Conservation (phyloP, 352 stramenopile species). For the Globisporangium solare region DNA sequence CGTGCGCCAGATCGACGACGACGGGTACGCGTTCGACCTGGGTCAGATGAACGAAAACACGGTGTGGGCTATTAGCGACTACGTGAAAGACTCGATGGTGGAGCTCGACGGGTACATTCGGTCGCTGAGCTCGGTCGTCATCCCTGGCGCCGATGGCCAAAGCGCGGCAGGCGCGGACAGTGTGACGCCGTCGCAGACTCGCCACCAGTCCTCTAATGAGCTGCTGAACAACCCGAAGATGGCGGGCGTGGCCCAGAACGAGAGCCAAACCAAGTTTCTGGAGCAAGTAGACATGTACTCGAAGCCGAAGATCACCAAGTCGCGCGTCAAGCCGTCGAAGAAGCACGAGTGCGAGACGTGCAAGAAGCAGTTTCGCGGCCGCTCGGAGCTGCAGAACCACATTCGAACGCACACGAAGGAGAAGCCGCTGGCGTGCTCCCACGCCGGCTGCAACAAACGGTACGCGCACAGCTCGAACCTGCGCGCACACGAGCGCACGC, state of each 20-base stretch:
- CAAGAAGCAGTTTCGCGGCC: slow-evolving; percentile 79
- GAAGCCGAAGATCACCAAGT: slow-evolving; percentile 84
- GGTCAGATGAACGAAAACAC: slow-evolving; percentile 89
- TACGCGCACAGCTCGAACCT: slow-evolving; percentile 91
- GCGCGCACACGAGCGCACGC: slow-evolving; percentile 88
- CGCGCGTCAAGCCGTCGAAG: slow-evolving; percentile 80
- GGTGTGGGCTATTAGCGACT: slow-evolving; percentile 84
- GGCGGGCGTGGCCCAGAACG: slow-evolving; percentile 57
- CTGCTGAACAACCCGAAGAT: slow-evolving; percentile 69
- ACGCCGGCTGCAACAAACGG: slow-evolving; percentile 80
- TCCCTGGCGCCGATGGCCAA: slow-evolving; percentile 17
- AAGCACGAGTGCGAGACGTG: slow-evolving; percentile 85
- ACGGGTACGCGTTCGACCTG: slow-evolving; percentile 84
- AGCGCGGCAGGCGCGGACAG: slow-evolving; percentile 8
- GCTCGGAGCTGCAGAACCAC: slow-evolving; percentile 84
- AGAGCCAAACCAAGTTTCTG: slow-evolving; percentile 84
- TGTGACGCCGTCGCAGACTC: slow-evolving; percentile 5
- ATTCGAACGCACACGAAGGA: slow-evolving; percentile 89
- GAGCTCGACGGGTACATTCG: slow-evolving; percentile 83
- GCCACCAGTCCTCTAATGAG: slow-evolving; percentile 8
- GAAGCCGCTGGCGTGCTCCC: slow-evolving; percentile 87
- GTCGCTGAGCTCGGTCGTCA: slow-evolving; percentile 44
- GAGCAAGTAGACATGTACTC: slow-evolving; percentile 89
- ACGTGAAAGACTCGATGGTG: slow-evolving; percentile 84
- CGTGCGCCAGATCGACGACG: slow-evolving; percentile 82